Evolutionary conservation across 495 filamentous ascomycete genomes (phyloP).

Genomic region (Hyphodiscus hymeniophilus): DNA sequence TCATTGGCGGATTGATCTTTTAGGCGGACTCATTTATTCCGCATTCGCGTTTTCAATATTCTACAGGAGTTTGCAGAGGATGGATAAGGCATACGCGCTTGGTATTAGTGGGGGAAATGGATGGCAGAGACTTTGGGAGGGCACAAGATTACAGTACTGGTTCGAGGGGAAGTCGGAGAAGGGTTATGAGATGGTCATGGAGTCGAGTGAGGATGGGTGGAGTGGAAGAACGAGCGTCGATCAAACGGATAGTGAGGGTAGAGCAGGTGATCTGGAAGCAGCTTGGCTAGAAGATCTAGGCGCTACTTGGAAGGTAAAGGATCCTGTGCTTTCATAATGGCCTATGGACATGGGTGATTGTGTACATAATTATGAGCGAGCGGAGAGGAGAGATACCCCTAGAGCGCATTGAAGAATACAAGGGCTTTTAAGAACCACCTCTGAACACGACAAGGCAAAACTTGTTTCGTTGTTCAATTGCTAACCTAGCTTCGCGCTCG

Average conservation of each 20-base stretch:
- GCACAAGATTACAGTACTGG: slow-evolving; percentile 1
- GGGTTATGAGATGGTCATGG: slow-evolving; percentile 6
- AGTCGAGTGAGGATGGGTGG: background rate
- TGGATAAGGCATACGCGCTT: slow-evolving; percentile 9
- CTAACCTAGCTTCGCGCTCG: no score
- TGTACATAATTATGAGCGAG: background rate
- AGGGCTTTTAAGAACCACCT: no score
- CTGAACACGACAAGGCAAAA: no score
- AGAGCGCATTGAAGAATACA: no score
- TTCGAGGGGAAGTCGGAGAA: slow-evolving; percentile 5
- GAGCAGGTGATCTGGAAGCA: slow-evolving; percentile 1
- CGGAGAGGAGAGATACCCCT: no score
- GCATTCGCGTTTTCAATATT: slow-evolving; percentile 14
- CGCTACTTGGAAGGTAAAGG: background rate
- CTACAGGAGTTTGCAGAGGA: slow-evolving; percentile 7
- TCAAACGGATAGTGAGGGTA: background rate
- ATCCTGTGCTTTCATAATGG: background rate
- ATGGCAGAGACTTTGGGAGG: slow-evolving; percentile 9
- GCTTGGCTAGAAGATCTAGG: background rate
- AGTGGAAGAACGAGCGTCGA: slow-evolving; percentile 1
- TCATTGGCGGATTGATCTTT: slow-evolving; percentile 87
- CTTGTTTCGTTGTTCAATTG: no score
- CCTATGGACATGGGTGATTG: no score
- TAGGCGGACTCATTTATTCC: slow-evolving; percentile 48
- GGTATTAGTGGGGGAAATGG: slow-evolving; percentile 9